Base-by-base conservation (phyloP, 2,329 filamentous ascomycete genomes). In the Neofusicoccum kwambonambiense region DNA sequence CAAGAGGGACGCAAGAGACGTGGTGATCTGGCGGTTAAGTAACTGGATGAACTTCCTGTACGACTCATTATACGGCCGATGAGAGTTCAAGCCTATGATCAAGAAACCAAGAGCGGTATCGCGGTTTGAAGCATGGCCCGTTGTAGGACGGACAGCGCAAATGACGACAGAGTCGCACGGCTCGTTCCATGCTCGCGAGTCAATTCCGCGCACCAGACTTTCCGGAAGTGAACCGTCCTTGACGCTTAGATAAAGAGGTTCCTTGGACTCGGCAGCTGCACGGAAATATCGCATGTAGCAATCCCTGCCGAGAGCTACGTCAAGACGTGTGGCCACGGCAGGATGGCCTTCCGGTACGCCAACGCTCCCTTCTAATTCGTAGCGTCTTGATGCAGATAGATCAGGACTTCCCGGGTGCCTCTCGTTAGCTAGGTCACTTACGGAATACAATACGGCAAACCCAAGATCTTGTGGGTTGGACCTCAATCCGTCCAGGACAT, bases 1-100 rank as follows among this genome's bases (percentile, higher is more conserved):
- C 74, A 76, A 64, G 3, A 75, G 71, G 3, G 74, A 76, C 19
- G 74, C 74, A 37, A 75, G 62, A 4, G 73, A 74, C n/a, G 73
- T 75, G 7, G 73, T 71, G 19, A 76, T 61, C 42, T 75, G 74
- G 49, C 73, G 67, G 60, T 74, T 75, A 27, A 76, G 68, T 68
- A 75, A 71, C 19, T 69, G 64, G 13, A 70, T 69, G 54, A 76
- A 76, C 11, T 68, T 69, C 37, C 67, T 69, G 52, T 76, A 76
- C 27, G 74, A 73, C 0, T 74, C 71, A 45, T 76, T 73, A 35
- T 74, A 76, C 3, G 74, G 73, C 51, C 74, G 69, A 3, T 72
- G 71, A 7, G 74, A 73, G 45, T 75, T 75, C 17, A 76, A 68
- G 1, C 74, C 74, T 17, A 76, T 64, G 11, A 75, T 39, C 49